Percentiles rank a stretch among this genome's conserved stretches.
phyloP scores from a whole-genome alignment of 208 protist species.

The Crithidia brevicula region DNA sequence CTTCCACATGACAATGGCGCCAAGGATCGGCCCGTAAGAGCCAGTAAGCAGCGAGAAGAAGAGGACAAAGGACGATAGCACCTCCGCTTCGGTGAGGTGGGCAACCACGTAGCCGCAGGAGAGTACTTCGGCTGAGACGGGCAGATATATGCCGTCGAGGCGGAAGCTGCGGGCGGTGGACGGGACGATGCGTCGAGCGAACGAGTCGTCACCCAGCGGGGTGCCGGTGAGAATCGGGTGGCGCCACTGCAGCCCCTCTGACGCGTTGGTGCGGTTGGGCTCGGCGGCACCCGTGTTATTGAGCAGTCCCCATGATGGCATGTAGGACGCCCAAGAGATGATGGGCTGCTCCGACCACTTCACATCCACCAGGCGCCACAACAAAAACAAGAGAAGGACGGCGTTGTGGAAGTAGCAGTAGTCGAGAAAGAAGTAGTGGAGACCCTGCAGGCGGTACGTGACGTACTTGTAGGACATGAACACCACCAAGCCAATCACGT shows the following conservation, averaged over 20 bases:
- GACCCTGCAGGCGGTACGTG: constrained; percentile 48
- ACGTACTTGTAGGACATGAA: constrained; percentile 73
- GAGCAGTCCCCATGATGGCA: constrained; percentile 27
- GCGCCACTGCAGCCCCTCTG: constrained; percentile 13
- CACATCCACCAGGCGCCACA: constrained; percentile 56
- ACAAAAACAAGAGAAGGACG: constrained; percentile 55
- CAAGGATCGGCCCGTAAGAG: constrained; percentile 65
- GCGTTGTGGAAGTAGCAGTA: constrained; percentile 82
- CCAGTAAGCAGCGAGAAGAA: constrained; percentile 64
- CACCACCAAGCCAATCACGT: constrained; percentile 47
- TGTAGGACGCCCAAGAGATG: constrained; percentile 40
- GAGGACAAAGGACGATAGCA: constrained; percentile 50
- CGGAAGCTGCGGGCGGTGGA: constrained; percentile 23
- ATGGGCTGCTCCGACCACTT: constrained; percentile 58
- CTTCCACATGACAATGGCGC: constrained; percentile 69
- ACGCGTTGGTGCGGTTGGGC: neutral
- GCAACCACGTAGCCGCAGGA: constrained; percentile 48
- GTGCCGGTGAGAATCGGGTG: constrained; percentile 29
- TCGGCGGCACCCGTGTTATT: neutral
- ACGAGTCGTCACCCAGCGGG: constrained; percentile 17
- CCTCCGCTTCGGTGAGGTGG: constrained; percentile 40
- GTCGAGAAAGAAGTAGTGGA: constrained; percentile 80
- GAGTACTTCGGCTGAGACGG: constrained; percentile 47
- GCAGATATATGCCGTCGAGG: constrained; percentile 50
- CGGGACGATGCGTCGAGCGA: constrained; percentile 22